A percentile compares a stretch with the other conserved stretches of the same genome.
phyloP scores from a whole-genome alignment of 441 rosid species.

The Lepidium campestre region DNA sequence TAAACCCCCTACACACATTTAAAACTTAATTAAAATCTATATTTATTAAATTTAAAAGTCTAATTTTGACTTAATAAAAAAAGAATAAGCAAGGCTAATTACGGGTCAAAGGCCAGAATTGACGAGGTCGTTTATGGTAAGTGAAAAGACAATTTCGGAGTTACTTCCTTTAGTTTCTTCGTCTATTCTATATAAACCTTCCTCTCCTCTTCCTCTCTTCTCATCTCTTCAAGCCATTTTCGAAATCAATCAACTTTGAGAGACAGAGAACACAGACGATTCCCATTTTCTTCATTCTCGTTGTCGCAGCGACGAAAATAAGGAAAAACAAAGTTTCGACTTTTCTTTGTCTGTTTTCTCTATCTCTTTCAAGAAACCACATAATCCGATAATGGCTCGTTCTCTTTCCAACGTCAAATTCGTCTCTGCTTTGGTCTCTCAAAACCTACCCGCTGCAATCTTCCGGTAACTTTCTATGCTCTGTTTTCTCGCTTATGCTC shows the following conservation, averaged over 20 bases:
- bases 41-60: background rate
- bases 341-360: slow-evolving; percentile 16
- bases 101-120: slow-evolving; percentile 27
- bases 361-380: slow-evolving; percentile 11
- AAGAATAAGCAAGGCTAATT: background rate
- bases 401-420: slow-evolving; percentile 26
- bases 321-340: background rate
- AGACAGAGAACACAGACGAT: slow-evolving; percentile 21
- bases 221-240: slow-evolving; percentile 20
- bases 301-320: slow-evolving; percentile 20
- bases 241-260: background rate
- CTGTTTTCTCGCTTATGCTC: background rate
- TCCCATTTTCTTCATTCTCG: slow-evolving; percentile 16
- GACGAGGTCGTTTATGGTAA: slow-evolving; percentile 20
- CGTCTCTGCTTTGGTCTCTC: slow-evolving; percentile 27
- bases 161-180: background rate
- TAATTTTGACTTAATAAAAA: background rate
- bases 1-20: too few relatives aligned
- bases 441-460: slow-evolving; percentile 18
- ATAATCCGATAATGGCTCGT: slow-evolving; percentile 24
- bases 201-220: slow-evolving; percentile 6
- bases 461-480: slow-evolving; percentile 11
- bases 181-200: slow-evolving; percentile 18
- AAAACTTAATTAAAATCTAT: background rate
- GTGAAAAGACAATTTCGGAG: slow-evolving; percentile 21